Evolutionary conservation across 2,329 filamentous ascomycete genomes (phyloP).

Genomic region (Pyricularia pennisetigena): DNA sequence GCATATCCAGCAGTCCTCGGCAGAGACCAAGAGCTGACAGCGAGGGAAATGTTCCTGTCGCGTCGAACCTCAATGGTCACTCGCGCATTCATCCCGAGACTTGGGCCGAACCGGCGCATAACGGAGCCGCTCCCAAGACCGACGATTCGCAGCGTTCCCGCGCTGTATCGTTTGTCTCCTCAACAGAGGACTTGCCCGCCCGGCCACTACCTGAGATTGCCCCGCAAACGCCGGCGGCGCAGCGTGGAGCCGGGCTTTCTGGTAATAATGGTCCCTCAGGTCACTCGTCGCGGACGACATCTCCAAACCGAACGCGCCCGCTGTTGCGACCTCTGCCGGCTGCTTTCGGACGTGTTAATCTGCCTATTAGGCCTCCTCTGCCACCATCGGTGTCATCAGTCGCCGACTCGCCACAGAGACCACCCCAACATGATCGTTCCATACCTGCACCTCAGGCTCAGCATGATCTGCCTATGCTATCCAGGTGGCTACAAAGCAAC

Average conservation of each 20-base stretch:
- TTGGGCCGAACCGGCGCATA: neutral
- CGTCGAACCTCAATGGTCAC: neutral
- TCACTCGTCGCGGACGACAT: neutral
- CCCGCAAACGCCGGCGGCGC: neutral
- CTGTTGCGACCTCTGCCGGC: neutral
- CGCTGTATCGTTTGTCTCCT: neutral
- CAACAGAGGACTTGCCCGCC: neutral
- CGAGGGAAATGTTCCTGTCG: neutral
- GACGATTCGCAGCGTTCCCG: neutral
- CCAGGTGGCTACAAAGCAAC: slow-evolving; percentile 1
- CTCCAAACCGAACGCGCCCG: neutral
- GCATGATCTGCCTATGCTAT: slow-evolving; percentile 1
- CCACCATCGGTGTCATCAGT: slow-evolving; percentile 1
- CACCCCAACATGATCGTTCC: neutral
- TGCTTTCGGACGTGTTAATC: neutral
- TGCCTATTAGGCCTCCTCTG: neutral
- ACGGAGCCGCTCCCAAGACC: neutral
- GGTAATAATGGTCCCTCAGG: neutral
- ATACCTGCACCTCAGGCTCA: neutral
- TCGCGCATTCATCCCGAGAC: neutral
- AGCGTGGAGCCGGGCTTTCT: neutral
- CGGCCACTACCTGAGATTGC: neutral
- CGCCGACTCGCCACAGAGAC: neutral
- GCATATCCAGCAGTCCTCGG: neutral
- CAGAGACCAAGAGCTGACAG: neutral